Base-by-base conservation (phyloP, 208 protist species). In the Herpetomonas samuelpessoai region DNA sequence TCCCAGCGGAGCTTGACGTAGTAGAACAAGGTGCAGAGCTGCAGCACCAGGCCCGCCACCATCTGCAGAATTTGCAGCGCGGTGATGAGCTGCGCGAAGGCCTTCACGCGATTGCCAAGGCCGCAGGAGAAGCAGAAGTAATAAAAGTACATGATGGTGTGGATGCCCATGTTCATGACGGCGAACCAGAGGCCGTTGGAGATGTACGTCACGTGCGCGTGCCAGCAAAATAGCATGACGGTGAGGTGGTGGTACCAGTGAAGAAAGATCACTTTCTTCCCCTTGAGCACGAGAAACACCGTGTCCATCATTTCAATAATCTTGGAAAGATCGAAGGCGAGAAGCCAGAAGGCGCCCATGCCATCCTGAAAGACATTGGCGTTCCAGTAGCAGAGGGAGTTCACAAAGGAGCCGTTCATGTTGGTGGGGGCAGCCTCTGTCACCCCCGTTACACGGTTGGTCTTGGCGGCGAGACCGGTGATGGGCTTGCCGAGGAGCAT, bases 121-220 rank as follows among this genome's bases (percentile, higher is more conserved):
- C 76, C 74, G 47, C 62, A 69, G 1, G 73, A 74, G 39, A 63
- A 70, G 21, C 87, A 27, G 48, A 81, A 83, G 68, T 97, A 97
- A 65, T 96, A 97, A 1, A 74, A 77, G 68, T 97, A 97, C 90
- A 96, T 96, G 73, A 96, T 73, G 1, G 83, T 57, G 73, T 96
- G 93, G 3, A 96, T 87, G 12, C 54, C 58, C 58, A 82, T 82
- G 66, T 97, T 97, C 85, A 96, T 94, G 6, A 70, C 62, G 12
- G 79, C 76, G 47, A 92, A 96, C 71, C 81, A 90, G 28, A 89
- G 49, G 19, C 83, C 81, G 60, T 63, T 68, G 21, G 54, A 64
- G 28, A 82, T 74, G 9, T 60, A 53, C 16, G 47, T 57, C 19
- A 64, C 38, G 25, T 74, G 81, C 0, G 82, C 82, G 48, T 86